Conservation (phyloP, 2,329 filamentous ascomycete species). For the Fusarium liriodendri region DNA sequence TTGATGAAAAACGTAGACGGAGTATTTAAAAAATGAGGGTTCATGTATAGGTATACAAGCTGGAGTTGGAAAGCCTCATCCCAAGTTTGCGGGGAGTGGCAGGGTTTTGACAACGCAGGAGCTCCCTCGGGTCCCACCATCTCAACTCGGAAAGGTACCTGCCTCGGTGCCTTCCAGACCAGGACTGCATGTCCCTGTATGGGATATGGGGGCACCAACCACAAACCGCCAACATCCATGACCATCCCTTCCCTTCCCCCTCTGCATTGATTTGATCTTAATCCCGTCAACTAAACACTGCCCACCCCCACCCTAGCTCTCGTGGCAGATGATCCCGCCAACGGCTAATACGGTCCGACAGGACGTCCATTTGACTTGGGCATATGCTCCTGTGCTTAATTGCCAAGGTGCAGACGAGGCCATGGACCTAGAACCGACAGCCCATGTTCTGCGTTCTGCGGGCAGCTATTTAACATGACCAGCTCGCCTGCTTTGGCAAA, state of each 20-base stretch:
- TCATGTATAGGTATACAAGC: neutral
- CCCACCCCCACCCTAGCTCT: conserved; percentile 30
- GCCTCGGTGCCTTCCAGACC: conserved; percentile 11
- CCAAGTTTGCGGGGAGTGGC: conserved; percentile 4
- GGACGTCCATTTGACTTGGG: conserved; percentile 18
- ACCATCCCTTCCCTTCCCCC: neutral
- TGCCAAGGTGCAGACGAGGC: conserved; percentile 10
- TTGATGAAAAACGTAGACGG: neutral
- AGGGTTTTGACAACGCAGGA: conserved; percentile 24
- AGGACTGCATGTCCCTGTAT: neutral
- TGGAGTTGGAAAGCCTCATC: neutral
- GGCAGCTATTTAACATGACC: conserved; percentile 41
- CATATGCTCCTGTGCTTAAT: conserved; percentile 21
- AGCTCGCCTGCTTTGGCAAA: conserved; percentile 26
- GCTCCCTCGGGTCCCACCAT: conserved; percentile 26
- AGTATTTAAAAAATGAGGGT: neutral
- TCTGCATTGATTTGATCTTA: conserved; percentile 14
- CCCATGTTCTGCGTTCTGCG: conserved; percentile 24
- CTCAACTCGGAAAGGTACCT: conserved; percentile 30
- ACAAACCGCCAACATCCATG: conserved; percentile 14
- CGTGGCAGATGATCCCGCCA: conserved; percentile 46
- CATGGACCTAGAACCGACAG: conserved; percentile 21
- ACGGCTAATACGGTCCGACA: conserved; percentile 66
- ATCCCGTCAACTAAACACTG: conserved; percentile 5
- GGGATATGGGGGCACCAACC: conserved; percentile 3